Conservation (phyloP, 2,329 filamentous ascomycete genomes). For the Talaromyces islandicus region DNA sequence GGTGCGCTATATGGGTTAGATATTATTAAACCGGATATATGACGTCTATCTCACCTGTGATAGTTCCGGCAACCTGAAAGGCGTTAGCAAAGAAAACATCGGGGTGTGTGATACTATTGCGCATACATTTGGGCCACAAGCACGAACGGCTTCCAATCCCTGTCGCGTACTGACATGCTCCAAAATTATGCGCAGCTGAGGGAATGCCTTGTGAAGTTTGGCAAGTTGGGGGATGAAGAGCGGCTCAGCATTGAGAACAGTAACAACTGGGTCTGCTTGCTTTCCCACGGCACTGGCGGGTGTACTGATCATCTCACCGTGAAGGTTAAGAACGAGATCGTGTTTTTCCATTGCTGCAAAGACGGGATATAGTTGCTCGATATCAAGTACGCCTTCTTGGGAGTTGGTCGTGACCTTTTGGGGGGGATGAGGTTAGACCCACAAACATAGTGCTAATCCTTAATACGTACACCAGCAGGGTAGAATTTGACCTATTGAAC, state of each 20-base stretch:
- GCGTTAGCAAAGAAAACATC: neutral
- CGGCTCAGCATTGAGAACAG: constrained; percentile 63
- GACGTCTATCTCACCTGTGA: constrained; percentile 47
- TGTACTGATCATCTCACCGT: constrained; percentile 63
- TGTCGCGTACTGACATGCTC: constrained; percentile 87
- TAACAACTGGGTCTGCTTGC: constrained; percentile 33
- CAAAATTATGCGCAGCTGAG: constrained; percentile 51
- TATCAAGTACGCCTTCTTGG: constrained; percentile 42
- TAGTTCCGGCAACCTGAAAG: constrained; percentile 49
- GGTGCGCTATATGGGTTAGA: constrained; percentile 53
- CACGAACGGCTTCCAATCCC: constrained; percentile 69
- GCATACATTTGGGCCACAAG: constrained; percentile 63
- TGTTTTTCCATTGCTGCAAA: constrained; percentile 87
- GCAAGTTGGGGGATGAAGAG: constrained; percentile 75
- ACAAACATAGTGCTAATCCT: neutral
- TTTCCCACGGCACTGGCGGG: constrained; percentile 26
- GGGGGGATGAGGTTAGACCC: neutral
- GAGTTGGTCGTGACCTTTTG: constrained; percentile 50
- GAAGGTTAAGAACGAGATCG: constrained; percentile 82
- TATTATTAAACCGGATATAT: neutral
- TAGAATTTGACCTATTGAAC: constrained; percentile 50
- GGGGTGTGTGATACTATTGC: neutral
- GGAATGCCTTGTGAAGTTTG: constrained; percentile 68
- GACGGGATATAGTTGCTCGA: constrained; percentile 48
- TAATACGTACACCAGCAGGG: constrained; percentile 28